Evolutionary conservation across 2,329 filamentous ascomycete species (phyloP).

Genomic region (Stemphylium lycopersici): DNA sequence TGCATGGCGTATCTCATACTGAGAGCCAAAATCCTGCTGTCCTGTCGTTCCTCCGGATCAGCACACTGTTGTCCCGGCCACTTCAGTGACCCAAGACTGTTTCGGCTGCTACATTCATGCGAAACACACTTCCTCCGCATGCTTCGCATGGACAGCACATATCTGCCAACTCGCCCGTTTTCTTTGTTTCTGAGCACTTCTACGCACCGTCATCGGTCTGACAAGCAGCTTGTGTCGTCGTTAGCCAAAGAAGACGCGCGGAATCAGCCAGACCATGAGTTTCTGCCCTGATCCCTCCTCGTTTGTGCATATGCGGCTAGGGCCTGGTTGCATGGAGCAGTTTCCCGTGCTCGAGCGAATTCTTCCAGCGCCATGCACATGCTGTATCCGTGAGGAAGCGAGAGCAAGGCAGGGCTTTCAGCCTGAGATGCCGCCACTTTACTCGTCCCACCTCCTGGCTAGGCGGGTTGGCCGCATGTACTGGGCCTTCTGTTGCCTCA

Average conservation of each 20-base stretch:
- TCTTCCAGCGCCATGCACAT: constrained; percentile 8
- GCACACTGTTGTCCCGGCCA: constrained; percentile 10
- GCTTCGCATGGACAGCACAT: constrained; percentile 12
- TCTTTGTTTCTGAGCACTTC: constrained; percentile 12
- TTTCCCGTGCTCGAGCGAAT: constrained; percentile 38
- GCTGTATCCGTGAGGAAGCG: constrained; percentile 8
- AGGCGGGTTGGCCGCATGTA: constrained; percentile 1
- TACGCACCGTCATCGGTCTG: constrained; percentile 17
- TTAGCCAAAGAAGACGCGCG: constrained; percentile 25
- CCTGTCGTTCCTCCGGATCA: constrained; percentile 6
- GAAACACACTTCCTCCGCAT: constrained; percentile 5
- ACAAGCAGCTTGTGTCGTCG: constrained; percentile 22
- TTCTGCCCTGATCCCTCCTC: constrained; percentile 35
- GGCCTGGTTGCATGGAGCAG: constrained; percentile 41
- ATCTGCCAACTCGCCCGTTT: constrained; percentile 1
- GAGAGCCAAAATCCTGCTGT: constrained; percentile 3
- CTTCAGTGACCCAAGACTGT: constrained; percentile 15
- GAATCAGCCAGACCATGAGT: constrained; percentile 24
- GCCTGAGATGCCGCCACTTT: constrained; percentile 29
- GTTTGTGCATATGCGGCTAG: constrained; percentile 47
- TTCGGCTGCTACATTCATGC: constrained; percentile 18
- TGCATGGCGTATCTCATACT: constrained; percentile 2
- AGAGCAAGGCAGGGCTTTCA: constrained; percentile 12
- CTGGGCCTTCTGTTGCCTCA: constrained; percentile 2
- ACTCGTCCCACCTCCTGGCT: constrained; percentile 1